Percentiles rank a stretch among this genome's conserved stretches.
Evolutionary conservation across 768 basidiomycete genomes (phyloP).

Genomic region (Gloeophyllum trabeum): DNA sequence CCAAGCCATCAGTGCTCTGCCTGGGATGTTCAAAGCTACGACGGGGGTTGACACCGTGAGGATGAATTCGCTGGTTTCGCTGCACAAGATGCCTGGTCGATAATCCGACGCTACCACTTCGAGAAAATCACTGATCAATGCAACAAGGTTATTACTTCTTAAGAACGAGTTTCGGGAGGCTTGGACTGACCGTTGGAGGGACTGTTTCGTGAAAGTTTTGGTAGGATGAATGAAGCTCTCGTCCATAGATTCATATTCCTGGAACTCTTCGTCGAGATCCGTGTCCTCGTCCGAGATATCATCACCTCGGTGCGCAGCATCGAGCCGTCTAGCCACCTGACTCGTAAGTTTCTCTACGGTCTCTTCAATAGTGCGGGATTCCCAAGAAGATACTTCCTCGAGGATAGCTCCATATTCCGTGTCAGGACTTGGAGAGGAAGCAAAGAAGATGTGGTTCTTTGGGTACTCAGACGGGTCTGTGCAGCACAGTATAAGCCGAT

Average conservation of each 20-base stretch:
- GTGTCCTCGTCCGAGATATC: constrained; percentile 14
- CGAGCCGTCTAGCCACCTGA: constrained; percentile 16
- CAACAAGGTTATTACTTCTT: background rate
- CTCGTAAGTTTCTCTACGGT: constrained; percentile 32
- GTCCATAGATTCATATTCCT: constrained; percentile 26
- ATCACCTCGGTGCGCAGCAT: constrained; percentile 4
- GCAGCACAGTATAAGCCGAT: background rate
- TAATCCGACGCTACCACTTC: constrained; percentile 46
- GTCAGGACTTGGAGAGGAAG: constrained; percentile 37
- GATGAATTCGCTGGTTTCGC: constrained; percentile 37
- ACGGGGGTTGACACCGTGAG: constrained; percentile 49
- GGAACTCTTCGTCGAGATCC: constrained; percentile 24
- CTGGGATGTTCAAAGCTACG: constrained; percentile 41
- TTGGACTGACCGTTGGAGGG: constrained; percentile 12
- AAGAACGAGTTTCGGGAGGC: background rate
- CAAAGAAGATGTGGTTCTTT: constrained; percentile 40
- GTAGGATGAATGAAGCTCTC: constrained; percentile 10
- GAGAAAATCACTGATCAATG: constrained; percentile 39
- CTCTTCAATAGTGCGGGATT: constrained; percentile 31
- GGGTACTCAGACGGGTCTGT: constrained; percentile 63
- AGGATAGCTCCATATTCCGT: constrained; percentile 28
- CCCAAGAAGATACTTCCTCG: constrained; percentile 29
- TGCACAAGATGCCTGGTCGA: constrained; percentile 46
- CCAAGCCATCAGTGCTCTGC: constrained; percentile 66
- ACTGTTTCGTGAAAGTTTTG: constrained; percentile 1